Conservation (phyloP, 306 rosid species). For the Sicyos edulis region DNA sequence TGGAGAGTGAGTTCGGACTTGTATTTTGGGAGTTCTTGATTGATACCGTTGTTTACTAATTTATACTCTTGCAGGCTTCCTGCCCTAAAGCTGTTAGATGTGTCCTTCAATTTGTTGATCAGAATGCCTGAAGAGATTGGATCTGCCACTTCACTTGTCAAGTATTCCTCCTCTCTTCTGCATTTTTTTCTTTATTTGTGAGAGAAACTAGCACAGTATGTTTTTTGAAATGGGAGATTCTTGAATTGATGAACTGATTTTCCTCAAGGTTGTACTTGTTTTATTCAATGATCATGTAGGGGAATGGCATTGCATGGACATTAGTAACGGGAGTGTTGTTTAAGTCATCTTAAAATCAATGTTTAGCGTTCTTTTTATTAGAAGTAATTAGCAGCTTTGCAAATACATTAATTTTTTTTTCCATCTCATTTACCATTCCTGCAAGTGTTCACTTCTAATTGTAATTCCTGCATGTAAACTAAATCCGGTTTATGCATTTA, state of each 20-base stretch:
- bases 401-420: background rate
- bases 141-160: conserved; percentile 69
- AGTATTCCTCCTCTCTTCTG: conserved; percentile 38
- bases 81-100: conserved; percentile 63
- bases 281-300: background rate
- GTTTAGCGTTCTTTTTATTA: conserved; percentile 7
- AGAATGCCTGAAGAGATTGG: conserved; percentile 72
- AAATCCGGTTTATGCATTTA: background rate
- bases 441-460: background rate
- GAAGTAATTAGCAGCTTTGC: background rate
- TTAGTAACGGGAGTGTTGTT: background rate
- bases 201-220: background rate
- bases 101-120: conserved; percentile 54
- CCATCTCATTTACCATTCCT: background rate
- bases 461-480: background rate
- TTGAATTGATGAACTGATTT: background rate
- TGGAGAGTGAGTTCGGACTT: conserved; percentile 73
- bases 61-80: conserved; percentile 45
- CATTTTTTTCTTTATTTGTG: background rate
- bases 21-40: background rate
- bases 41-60: background rate
- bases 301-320: background rate
- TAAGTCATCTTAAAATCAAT: background rate
- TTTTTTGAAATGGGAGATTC: background rate
- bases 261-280: background rate